Base-by-base conservation (phyloP, 2,329 filamentous ascomycete genomes). In the Calonectria multiphialidica region DNA sequence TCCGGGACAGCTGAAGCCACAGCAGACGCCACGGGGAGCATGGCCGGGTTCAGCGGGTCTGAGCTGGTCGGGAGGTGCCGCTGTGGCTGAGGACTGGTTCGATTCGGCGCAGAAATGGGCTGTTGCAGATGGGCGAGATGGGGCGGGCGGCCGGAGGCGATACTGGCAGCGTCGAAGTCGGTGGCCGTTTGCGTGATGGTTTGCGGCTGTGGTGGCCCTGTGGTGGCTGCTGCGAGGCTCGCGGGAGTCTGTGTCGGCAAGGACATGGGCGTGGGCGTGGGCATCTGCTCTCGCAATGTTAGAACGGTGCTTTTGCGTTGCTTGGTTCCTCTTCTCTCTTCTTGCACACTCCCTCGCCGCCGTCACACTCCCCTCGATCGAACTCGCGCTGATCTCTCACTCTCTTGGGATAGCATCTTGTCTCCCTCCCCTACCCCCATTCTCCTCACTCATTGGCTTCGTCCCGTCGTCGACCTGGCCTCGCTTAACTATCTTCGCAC, bases 31-130 rank as follows among this genome's bases (percentile, higher is more conserved):
- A 57, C 64, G 50, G 64, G 50, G 37, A 66, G 40, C 35, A 66
- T 37, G 50, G n/a, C 45, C 21, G 45, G 37, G 45, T 63, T 47
- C 28, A 42, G 68, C 23, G 62, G 50, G 72, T 76, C 74, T 61
- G 72, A 72, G 50, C 76, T 72, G 67, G 72, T 74, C 76, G 78
- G 75, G 72, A 74, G 65, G 76, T 70, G 78, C 71, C 76, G 78
- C 21, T 73, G 68, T 73, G 69, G 76, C 69, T 72, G 70, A 74
- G 77, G 69, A 72, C 76, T 79, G 75, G 78, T 78, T 78, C 78
- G 78, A 79, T 79, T 78, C 70, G 72, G 71, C 66, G 76, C 67
- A 40, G 78, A 75, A 79, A 78, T 79, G 78, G 78, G 76, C 78
- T 79, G 78, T 79, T 79, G 77, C 68, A 72, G 70, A 67, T 74